Conservation (phyloP, 805 yeast species). For the Ogataea pilisensis region DNA sequence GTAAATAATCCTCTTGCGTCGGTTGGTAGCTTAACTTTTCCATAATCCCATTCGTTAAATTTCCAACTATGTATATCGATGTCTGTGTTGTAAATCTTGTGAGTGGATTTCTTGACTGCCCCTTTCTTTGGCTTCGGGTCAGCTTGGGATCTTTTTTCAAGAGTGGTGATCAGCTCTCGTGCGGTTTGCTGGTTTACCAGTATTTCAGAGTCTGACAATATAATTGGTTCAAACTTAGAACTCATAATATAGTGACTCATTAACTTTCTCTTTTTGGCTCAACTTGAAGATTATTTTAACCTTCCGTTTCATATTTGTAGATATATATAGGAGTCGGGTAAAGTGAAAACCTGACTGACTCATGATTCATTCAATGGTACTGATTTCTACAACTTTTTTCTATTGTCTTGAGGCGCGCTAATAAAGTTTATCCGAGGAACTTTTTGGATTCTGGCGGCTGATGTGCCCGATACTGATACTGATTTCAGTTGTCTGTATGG, state of each 20-base stretch:
- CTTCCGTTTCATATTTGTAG: no score
- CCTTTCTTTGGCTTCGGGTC: constrained; percentile 18
- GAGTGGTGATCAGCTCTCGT: constrained; percentile 7
- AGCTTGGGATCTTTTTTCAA: constrained; percentile 9
- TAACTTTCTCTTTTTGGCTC: no score
- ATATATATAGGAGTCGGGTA: no score
- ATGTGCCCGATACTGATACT: no score
- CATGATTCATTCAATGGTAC: no score
- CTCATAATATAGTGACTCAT: neutral
- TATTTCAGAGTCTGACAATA: neutral
- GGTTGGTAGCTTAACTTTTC: constrained; percentile 54
- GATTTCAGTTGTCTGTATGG: no score
- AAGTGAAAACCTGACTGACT: no score
- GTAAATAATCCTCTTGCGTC: constrained; percentile 85
- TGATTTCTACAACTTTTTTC: no score
- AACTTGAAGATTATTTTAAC: no score
- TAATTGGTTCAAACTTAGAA: constrained; percentile 1
- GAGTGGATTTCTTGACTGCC: constrained; percentile 21
- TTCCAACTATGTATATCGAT: constrained; percentile 54
- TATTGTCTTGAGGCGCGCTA: no score
- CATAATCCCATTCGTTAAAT: constrained; percentile 86
- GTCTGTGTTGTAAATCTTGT: constrained; percentile 20
- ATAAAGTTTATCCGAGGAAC: no score
- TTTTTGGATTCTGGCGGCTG: no score
- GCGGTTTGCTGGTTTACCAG: constrained; percentile 5